These are phyloP conservation scores for Pyrus bretschneideri DNA, from an alignment of 306 rosid genomes.

Conservation along the genomic window DNA sequence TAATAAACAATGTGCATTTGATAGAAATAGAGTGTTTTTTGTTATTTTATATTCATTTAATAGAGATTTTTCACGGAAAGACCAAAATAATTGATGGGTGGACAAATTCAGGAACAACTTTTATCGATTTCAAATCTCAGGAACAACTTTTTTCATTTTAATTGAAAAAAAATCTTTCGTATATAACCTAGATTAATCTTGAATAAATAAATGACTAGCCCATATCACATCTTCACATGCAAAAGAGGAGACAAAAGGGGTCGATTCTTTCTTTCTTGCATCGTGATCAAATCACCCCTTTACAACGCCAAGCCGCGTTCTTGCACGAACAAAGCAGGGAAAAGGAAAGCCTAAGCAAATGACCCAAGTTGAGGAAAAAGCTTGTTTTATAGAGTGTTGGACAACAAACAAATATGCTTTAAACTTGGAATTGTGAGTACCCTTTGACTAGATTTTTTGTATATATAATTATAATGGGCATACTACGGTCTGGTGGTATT, in stretches of 20 bases:
- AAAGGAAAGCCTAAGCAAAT: neutral
- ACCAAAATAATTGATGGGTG: too few relatives aligned
- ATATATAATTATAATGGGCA: too few relatives aligned
- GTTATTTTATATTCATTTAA: too few relatives aligned
- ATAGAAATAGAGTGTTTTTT: too few relatives aligned
- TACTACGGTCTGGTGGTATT: too few relatives aligned
- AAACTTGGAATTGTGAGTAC: neutral
- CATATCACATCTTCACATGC: conserved; percentile 17
- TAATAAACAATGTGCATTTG: too few relatives aligned
- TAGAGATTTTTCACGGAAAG: too few relatives aligned
- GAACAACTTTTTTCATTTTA: too few relatives aligned
- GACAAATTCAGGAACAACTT: too few relatives aligned
- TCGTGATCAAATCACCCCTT: neutral
- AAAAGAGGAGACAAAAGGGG: conserved; percentile 10
- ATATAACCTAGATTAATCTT: neutral
- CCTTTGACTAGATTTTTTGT: neutral
- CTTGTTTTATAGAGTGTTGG: neutral
- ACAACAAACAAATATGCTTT: neutral
- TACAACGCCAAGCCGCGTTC: conserved; percentile 55
- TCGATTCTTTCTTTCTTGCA: neutral
- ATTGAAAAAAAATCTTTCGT: too few relatives aligned
- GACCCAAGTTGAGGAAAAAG: neutral
- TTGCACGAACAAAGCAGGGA: conserved; percentile 35
- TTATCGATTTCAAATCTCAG: too few relatives aligned
- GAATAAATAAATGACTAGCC: neutral